Evolutionary conservation across 2,329 filamentous ascomycete species (phyloP).

Genomic region (Domatiomyces globalis): DNA sequence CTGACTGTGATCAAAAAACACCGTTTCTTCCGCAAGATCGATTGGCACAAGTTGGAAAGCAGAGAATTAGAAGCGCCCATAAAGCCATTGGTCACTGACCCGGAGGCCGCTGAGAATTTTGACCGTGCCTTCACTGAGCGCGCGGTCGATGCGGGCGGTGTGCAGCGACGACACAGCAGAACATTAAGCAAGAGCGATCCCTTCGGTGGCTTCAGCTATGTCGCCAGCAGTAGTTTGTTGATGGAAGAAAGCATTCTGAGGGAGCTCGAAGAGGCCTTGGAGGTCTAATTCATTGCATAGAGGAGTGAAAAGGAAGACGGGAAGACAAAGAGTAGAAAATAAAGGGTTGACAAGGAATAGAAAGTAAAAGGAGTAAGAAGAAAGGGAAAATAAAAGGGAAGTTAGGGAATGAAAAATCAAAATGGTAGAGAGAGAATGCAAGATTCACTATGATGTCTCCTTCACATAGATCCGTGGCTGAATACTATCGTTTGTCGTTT

Average conservation of each 20-base stretch:
- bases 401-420: too few species aligned
- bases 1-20: constrained; percentile 75
- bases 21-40: constrained; percentile 90
- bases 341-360: too few species aligned
- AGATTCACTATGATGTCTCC: too few species aligned
- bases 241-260: constrained; percentile 21
- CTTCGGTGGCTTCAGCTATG: constrained; percentile 37
- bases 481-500: too few species aligned
- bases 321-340: background rate
- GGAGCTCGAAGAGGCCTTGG: constrained; percentile 14
- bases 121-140: constrained; percentile 67
- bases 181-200: constrained; percentile 25
- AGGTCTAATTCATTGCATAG: constrained; percentile 8
- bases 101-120: constrained; percentile 94
- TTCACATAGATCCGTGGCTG: too few species aligned
- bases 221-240: constrained; percentile 34
- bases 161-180: constrained; percentile 14
- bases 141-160: constrained; percentile 8
- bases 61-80: constrained; percentile 81
- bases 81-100: constrained; percentile 84
- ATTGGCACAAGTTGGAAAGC: constrained; percentile 76
- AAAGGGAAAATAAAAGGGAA: too few species aligned
- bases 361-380: too few species aligned
- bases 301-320: background rate
- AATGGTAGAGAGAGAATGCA: background rate